A percentile compares a stretch with the other conserved stretches of the same genome.
Evolutionary conservation across 2,329 filamentous ascomycete species (phyloP).

Genomic region (Anisogramma anomala): DNA sequence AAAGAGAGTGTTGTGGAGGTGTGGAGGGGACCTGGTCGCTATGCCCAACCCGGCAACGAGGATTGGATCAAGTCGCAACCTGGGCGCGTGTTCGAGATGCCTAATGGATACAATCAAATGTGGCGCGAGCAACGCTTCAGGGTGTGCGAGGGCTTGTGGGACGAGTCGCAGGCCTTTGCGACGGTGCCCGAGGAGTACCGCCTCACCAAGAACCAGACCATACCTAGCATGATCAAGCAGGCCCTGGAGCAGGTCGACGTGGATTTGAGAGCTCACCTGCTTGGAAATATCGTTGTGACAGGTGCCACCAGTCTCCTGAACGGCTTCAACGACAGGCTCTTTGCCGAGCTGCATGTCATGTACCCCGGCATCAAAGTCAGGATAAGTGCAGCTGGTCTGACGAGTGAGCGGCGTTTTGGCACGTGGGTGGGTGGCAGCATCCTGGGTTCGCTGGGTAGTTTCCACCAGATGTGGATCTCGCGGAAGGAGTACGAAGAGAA

Average conservation of each 20-base stretch:
- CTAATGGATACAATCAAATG: conserved; percentile 90
- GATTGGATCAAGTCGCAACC: conserved; percentile 63
- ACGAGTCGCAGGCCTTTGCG: conserved; percentile 61
- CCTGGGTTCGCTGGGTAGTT: conserved; percentile 85
- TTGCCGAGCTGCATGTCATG: conserved; percentile 67
- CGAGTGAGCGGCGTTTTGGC: conserved; percentile 80
- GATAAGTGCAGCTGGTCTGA: conserved; percentile 75
- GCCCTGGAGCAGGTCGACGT: conserved; percentile 74
- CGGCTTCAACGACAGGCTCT: conserved; percentile 83
- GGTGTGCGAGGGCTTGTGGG: conserved; percentile 82
- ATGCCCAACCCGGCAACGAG: conserved; percentile 56
- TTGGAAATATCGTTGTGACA: conserved; percentile 86
- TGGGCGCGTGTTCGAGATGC: conserved; percentile 89
- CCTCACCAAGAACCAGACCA: conserved; percentile 62
- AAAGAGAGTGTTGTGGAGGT: conserved; percentile 95
- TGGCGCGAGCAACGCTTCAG: conserved; percentile 82
- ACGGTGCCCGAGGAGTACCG: conserved; percentile 28
- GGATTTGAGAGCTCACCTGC: conserved; percentile 70
- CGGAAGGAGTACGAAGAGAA: conserved; percentile 97
- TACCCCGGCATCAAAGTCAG: conserved; percentile 82
- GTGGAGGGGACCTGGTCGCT: conserved; percentile 70
- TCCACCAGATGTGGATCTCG: conserved; percentile 99
- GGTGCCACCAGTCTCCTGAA: conserved; percentile 79
- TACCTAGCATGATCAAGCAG: conserved; percentile 70
- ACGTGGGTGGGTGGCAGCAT: conserved; percentile 97